phyloP scores from a whole-genome alignment of 768 basidiomycete species.

The Artomyces pyxidatus region DNA sequence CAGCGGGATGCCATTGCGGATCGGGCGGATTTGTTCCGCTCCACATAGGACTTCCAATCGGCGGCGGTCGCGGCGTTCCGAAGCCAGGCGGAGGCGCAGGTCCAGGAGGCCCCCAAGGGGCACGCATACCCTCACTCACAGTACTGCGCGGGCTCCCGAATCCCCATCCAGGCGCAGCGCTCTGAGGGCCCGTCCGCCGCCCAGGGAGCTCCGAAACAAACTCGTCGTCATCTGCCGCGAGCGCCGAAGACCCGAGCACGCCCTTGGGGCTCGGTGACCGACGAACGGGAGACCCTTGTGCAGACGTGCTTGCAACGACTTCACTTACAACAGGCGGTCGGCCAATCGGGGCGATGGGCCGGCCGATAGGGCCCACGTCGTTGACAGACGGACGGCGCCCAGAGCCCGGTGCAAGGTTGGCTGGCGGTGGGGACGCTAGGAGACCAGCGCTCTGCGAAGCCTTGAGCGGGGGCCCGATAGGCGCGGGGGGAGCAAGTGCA shows the following conservation, averaged over 20 bases:
- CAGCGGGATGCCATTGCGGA: conserved; percentile 44
- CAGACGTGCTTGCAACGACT: conserved; percentile 40
- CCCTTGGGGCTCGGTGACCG: conserved; percentile 55
- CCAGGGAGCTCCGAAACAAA: conserved; percentile 49
- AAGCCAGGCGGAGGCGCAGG: conserved; percentile 15
- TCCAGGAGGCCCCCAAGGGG: conserved; percentile 7
- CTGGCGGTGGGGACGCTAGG: conserved; percentile 28
- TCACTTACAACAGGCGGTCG: conserved; percentile 39
- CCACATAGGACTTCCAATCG: conserved; percentile 15
- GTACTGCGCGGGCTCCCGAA: background rate
- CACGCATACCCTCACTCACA: background rate
- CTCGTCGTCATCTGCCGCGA: conserved; percentile 76
- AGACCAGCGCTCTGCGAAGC: conserved; percentile 28
- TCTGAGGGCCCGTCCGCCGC: conserved; percentile 21
- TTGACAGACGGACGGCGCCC: conserved; percentile 36
- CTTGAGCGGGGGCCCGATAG: conserved; percentile 40
- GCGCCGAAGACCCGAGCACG: conserved; percentile 66
- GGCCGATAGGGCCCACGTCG: conserved; percentile 42
- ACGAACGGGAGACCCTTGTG: conserved; percentile 50
- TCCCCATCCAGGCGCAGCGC: background rate
- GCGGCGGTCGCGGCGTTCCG: conserved; percentile 16
- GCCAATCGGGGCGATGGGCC: conserved; percentile 59
- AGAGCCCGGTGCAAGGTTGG: conserved; percentile 37
- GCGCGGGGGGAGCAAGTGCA: conserved; percentile 32
- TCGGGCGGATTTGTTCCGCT: conserved; percentile 14